Conservation (phyloP, 306 rosid genomes). For the Abrus pulchellus region DNA sequence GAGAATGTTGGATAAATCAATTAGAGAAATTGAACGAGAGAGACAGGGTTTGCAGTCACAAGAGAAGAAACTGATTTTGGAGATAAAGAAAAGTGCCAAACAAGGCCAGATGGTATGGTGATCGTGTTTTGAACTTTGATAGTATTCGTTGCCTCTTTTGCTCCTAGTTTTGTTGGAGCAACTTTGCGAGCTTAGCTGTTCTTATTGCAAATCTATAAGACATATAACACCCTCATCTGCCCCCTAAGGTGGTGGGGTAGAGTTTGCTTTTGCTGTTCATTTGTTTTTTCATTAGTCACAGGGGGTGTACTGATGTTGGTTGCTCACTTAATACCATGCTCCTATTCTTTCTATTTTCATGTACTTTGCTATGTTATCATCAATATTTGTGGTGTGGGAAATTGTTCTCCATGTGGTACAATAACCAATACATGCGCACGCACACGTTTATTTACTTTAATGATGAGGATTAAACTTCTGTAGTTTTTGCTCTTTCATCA, state of each 20-base stretch:
- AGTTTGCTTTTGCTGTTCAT: conserved; percentile 21
- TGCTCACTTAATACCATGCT: conserved; percentile 18
- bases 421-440: not conserved
- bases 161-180: not conserved
- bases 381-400: not conserved
- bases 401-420: conserved; percentile 12
- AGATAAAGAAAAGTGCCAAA: conserved; percentile 93
- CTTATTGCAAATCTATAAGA: not conserved
- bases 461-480: conserved; percentile 15
- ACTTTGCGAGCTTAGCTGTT: conserved; percentile 12
- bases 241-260: not conserved
- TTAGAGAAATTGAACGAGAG: conserved; percentile 91
- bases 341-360: not conserved
- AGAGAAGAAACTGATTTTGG: conserved; percentile 84
- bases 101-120: conserved; percentile 90
- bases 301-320: not conserved
- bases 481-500: not conserved
- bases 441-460: not conserved
- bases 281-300: not conserved
- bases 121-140: not conserved
- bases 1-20: conserved; percentile 91
- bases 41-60: conserved; percentile 80
- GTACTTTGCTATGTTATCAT: not conserved
- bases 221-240: not conserved
- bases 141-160: not conserved